A percentile compares a stretch with the other conserved stretches of the same genome.
Evolutionary conservation across 768 basidiomycete species (phyloP).

Genomic region (Suillus decipiens): DNA sequence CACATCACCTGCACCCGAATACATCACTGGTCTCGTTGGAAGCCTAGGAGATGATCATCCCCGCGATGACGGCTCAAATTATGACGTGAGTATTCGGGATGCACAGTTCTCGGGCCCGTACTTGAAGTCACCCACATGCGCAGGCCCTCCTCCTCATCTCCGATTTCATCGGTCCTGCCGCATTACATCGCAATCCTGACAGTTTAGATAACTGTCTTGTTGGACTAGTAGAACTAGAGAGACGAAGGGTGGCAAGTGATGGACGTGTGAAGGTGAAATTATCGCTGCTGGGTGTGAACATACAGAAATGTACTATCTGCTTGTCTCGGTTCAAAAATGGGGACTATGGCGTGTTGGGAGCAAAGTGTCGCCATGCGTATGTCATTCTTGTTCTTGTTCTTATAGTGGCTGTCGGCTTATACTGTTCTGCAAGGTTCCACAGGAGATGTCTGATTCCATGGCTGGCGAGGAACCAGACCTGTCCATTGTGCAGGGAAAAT

Average conservation of each 20-base stretch:
- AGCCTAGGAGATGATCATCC: constrained; percentile 47
- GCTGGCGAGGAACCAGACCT: constrained; percentile 60
- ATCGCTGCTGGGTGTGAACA: constrained; percentile 57
- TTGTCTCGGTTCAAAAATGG: constrained; percentile 65
- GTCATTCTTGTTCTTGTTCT: constrained; percentile 18
- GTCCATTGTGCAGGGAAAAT: constrained; percentile 63
- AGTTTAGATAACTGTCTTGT: constrained; percentile 28
- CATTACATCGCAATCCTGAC: constrained; percentile 24
- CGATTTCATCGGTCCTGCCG: constrained; percentile 61
- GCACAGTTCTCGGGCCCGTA: constrained; percentile 18
- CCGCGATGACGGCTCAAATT: constrained; percentile 50
- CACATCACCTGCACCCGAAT: constrained; percentile 44
- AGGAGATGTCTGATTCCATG: constrained; percentile 62
- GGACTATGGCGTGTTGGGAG: constrained; percentile 57
- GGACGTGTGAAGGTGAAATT: constrained; percentile 76
- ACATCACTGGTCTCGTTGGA: constrained; percentile 64
- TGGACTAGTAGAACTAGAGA: constrained; percentile 55
- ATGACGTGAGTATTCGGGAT: constrained; percentile 57
- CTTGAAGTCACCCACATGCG: constrained; percentile 23
- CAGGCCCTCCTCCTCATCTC: constrained; percentile 63
- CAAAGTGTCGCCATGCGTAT: constrained; percentile 60
- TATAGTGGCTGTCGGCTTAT: constrained; percentile 11
- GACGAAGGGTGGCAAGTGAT: constrained; percentile 58
- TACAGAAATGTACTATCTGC: constrained; percentile 76
- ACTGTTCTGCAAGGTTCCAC: constrained; percentile 46